Conservation (phyloP, 768 basidiomycete species). For the Tylopilus rubrobrunneus region DNA sequence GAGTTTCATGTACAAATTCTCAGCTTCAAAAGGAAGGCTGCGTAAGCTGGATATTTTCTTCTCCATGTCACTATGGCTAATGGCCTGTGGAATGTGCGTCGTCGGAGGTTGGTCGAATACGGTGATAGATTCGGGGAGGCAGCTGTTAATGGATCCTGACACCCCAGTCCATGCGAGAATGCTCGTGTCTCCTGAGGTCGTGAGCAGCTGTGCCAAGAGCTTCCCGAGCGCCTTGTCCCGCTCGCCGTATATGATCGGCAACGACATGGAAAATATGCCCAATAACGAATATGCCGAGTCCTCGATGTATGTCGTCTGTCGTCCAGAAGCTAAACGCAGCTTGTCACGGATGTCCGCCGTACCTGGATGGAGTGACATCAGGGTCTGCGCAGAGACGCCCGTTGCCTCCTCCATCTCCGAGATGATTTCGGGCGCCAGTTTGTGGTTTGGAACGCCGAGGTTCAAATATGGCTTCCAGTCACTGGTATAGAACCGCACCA, state of each 20-base stretch:
- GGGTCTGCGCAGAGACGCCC: not conserved
- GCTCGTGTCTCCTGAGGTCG: constrained; percentile 2
- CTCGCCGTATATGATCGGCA: constrained; percentile 3
- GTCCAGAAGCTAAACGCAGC: not conserved
- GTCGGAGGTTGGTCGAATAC: not conserved
- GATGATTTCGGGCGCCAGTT: constrained; percentile 1
- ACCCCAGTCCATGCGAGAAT: constrained; percentile 7
- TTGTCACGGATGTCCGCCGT: constrained; percentile 1
- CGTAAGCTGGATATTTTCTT: not conserved
- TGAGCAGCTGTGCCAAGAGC: constrained; percentile 1
- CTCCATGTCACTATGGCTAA: not conserved
- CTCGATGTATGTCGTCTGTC: constrained; percentile 1
- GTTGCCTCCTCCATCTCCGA: constrained; percentile 7
- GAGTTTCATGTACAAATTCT: not conserved
- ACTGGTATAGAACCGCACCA: not conserved
- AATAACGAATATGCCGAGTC: constrained; percentile 7
- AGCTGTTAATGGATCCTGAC: not conserved
- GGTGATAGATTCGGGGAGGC: not conserved
- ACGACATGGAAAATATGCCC: not conserved
- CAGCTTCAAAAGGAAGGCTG: not conserved
- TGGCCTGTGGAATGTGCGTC: not conserved
- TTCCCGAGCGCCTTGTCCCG: constrained; percentile 1
- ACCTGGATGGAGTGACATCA: not conserved
- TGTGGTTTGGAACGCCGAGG: constrained; percentile 2
- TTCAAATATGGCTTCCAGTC: constrained; percentile 2